Conservation (phyloP, 2,329 filamentous ascomycete genomes). For the Colletotrichum salicis region DNA sequence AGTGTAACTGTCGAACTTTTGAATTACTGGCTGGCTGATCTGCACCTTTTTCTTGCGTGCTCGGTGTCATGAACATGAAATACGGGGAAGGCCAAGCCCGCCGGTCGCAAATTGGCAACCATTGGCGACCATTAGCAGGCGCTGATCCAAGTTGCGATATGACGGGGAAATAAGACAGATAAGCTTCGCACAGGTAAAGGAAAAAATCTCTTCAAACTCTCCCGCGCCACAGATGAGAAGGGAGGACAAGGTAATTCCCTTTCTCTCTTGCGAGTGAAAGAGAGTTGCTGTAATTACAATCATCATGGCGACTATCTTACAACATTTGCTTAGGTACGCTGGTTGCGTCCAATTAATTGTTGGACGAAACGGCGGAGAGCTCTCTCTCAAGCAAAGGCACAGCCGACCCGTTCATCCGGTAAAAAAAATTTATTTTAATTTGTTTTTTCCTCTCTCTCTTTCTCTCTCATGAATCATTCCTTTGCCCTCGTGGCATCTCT, state of each 20-base stretch:
- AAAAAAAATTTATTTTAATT: too few relatives aligned
- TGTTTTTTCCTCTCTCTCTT: too few relatives aligned
- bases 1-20: not conserved
- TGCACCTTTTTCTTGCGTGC: not conserved
- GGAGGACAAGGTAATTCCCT: not conserved
- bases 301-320: not conserved
- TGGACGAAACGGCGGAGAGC: not conserved
- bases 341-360: not conserved
- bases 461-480: not conserved
- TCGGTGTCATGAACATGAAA: not conserved
- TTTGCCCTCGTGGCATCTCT: not conserved
- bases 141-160: not conserved
- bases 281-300: not conserved
- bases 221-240: not conserved
- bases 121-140: slow-evolving; percentile 20
- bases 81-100: slow-evolving; percentile 11
- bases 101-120: slow-evolving; percentile 7
- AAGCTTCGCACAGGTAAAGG: not conserved
- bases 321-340: not conserved
- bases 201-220: not conserved
- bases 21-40: not conserved
- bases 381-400: not conserved
- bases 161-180: slow-evolving; percentile 11
- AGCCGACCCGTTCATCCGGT: slow-evolving; percentile 4
- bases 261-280: not conserved